A percentile compares a stretch with the other conserved stretches of the same genome.
Conservation (phyloP, 108 stramenopile species). For the Asterionellopsis glacialis region DNA sequence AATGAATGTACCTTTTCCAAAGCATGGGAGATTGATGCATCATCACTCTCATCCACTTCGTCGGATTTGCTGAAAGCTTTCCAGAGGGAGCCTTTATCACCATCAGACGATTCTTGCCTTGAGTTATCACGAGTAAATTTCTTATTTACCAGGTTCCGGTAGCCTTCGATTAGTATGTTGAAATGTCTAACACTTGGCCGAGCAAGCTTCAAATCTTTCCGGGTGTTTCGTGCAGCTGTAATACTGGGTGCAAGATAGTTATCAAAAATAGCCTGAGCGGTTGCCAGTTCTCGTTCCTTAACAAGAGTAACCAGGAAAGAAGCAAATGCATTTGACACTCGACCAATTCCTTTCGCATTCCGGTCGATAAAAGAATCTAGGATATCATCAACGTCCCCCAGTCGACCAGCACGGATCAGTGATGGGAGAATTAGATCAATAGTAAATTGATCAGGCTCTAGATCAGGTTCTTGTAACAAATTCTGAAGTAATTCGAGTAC, state of each 20-base stretch:
- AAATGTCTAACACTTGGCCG: conserved; percentile 40
- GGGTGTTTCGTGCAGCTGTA: neutral
- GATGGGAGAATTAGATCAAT: conserved; percentile 60
- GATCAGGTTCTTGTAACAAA: conserved; percentile 19
- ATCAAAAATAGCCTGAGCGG: conserved; percentile 54
- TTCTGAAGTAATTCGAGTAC: conserved; percentile 38
- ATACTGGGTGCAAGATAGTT: conserved; percentile 26
- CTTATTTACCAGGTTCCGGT: conserved; percentile 27
- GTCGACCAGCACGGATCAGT: conserved; percentile 33
- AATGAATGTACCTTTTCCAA: conserved; percentile 33
- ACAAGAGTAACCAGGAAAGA: conserved; percentile 61
- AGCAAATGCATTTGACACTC: conserved; percentile 47
- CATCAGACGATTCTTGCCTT: conserved; percentile 2
- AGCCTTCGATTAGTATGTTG: conserved; percentile 74
- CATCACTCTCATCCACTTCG: neutral
- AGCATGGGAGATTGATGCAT: neutral
- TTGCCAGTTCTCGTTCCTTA: conserved; percentile 30
- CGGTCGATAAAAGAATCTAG: conserved; percentile 33
- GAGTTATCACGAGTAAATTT: conserved; percentile 1
- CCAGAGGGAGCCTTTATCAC: neutral
- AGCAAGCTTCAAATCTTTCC: too few relatives aligned
- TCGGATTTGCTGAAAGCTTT: neutral
- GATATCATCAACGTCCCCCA: conserved; percentile 26
- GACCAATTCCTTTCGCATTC: neutral
- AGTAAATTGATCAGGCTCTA: conserved; percentile 59